Percentiles rank a stretch among this genome's conserved stretches.
Evolutionary conservation across 306 rosid species (phyloP).

Genomic region (Carpinus viminea): DNA sequence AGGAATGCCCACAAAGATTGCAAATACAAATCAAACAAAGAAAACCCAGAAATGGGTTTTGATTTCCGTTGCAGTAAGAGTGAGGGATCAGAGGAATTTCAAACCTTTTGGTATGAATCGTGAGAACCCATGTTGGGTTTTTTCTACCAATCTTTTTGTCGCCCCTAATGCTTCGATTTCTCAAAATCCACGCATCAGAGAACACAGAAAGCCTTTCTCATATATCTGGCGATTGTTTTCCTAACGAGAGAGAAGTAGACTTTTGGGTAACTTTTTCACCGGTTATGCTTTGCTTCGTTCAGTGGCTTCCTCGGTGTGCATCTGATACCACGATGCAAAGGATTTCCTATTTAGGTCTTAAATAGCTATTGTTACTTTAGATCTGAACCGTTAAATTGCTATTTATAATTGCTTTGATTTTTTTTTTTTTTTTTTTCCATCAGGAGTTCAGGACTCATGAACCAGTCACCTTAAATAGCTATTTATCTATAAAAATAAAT

Average conservation of each 20-base stretch:
- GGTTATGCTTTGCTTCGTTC: too few relatives aligned
- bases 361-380: too few relatives aligned
- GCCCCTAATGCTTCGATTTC: neutral
- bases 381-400: too few relatives aligned
- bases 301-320: too few relatives aligned
- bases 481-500: too few relatives aligned
- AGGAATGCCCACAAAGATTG: constrained; percentile 22
- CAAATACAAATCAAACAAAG: constrained; percentile 27
- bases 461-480: too few relatives aligned
- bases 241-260: neutral
- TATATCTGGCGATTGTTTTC: neutral
- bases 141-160: neutral
- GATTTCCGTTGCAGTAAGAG: neutral
- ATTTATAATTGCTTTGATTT: too few relatives aligned
- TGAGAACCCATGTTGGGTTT: constrained; percentile 21
- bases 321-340: too few relatives aligned
- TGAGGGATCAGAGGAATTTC: constrained; percentile 29
- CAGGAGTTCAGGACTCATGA: too few relatives aligned
- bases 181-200: neutral
- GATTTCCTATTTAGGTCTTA: too few relatives aligned
- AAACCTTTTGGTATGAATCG: constrained; percentile 42
- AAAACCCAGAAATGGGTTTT: constrained; percentile 14
- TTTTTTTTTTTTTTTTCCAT: too few relatives aligned
- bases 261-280: neutral
- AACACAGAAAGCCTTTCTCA: neutral